Base-by-base conservation (phyloP, 345 rosid species). In the Orychophragmus violaceus region DNA sequence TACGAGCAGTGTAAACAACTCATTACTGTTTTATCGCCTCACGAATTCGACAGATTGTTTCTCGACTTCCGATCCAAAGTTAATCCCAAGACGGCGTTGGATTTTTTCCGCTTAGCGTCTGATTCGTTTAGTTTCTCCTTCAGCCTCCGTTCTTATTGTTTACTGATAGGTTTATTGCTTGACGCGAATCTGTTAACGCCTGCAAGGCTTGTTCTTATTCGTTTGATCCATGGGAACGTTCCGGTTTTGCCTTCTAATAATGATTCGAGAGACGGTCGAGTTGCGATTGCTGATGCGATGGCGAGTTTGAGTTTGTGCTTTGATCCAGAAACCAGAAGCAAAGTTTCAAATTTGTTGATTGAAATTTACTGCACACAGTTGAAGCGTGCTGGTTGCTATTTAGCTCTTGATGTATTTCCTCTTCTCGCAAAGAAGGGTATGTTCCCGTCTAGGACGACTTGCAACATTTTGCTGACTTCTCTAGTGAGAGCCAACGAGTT, bases 361-460 rank as follows among this genome's bases (percentile, higher is more conserved):
- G 92, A 81, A 68, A 79, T 83, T 76, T 90, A 72, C 66, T 71
- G 86, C 69, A 79, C 90, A 3, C 84, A 90, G 57, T 78, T 84
- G 69, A 77, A 83, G 71, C 79, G 79, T 73, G 30, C 13, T 44
- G 87, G 88, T 68, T 81, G 80, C 1, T 69, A 71, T 50, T 32
- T 69, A 61, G 92, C 86, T 58, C 24, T 82, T 59, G 90, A 86
- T 54, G 77, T 76, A 8, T 82, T 90, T 66, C 63, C 46, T 41
- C 5, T 76, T 12, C 74, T 90, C 22, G 88, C 81, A 0, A 58
- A 36, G 14, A 80, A 76, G 62, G 82, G 85, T 30, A 69, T 84
- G 74, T 83, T 80, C 67, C 95, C 97, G 1, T 83, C 90, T 46
- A 32, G 55, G 69, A 85, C 77, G 82, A 86, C 87, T 9, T 84